Base-by-base conservation (phyloP, 257 asterid genomes). In the Solanum etuberosum region DNA sequence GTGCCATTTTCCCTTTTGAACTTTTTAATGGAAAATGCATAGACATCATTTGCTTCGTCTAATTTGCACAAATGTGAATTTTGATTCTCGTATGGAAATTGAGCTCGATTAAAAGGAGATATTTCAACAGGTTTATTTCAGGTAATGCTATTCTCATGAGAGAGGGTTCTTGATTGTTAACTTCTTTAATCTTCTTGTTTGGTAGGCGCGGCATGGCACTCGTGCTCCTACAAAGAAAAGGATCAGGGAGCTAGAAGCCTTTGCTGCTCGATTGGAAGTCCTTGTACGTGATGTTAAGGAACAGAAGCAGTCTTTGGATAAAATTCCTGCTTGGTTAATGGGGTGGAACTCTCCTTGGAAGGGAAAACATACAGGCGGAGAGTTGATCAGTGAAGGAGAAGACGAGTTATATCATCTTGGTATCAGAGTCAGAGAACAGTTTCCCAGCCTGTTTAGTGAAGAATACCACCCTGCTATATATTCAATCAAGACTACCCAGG, bases 161-260 rank as follows among this genome's bases (percentile, higher is more conserved):
- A 29, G 85, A 80, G 21, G 9, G 16, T 80, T 80, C 42, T 48
- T 29, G 13, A 46, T 48, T 32, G 32, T 38, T 78, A 38, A 32
- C 68, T 70, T 72, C 74, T 67, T 67, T 67, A 67, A 27, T 29
- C 37, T 67, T 67, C 46, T 43, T 40, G 51, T 48, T 83, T 83
- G 87, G 81, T 90, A 97, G 99, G 98, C 99, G 77, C 93, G 99
- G 92, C 99, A 97, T 86, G 99, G 98, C 63, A 94, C 99, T 72
- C 95, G 99, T n/a, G 98, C 99, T 91, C 99, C 99, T 51, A 97
- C 99, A 27, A 96, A 95, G 93, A 97, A 97, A 91, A 96, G 91
- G 90, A 84, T 96, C 91, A 94, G 91, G 90, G 93, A 90, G 85
- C 89, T 97, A 61, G 99, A 92, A 82, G 91, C 88, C 88, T 90